Base-by-base conservation (phyloP, 2,329 filamentous ascomycete species). In the Fusarium dimerum region DNA sequence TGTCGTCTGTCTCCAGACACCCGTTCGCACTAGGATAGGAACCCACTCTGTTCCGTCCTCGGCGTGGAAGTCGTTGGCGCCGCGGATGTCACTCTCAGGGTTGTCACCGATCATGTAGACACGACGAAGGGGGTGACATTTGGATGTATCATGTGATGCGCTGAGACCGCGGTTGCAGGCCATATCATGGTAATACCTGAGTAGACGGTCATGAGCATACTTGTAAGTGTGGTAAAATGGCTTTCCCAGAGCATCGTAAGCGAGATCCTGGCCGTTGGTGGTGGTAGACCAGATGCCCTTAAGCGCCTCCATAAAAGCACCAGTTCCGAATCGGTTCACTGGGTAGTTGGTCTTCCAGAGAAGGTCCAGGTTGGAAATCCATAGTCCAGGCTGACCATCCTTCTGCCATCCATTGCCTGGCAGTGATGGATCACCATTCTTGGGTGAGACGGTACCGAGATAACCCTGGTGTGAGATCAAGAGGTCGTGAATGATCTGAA, bases 51-150 rank as follows among this genome's bases (percentile, higher is more conserved):
- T 89, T 9, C 86, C 87, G 51, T 80, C 73, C 5, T 79, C 75
- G 56, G 87, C 89, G 42, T 75, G 66, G 66, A 88, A 96, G 43
- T 82, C 80, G 68, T 96, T 96, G 17, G 90, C 92, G 6, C 94
- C 94, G 6, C 84, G 78, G 60, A 99, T 96, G 69, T 99, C 94
- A 62, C 89, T 94, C 67, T 90, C 90, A 6, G 89, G 89, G 65
- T 93, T 93, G 66, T 93, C 89, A 6, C 94, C 94, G 40, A 97
- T 83, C 93, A 97, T 97, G 73, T 96, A 97, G 11, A 97, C 92
- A 41, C 80, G 82, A 64, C 79, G 78, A 50, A 96, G 71, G n/a
- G 80, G 78, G 17, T 85, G 52, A 74, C 73, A 61, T 30, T 57
- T 57, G 17, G 57, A 32, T 16, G 46, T 15, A 43, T 60, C 50